Evolutionary conservation across 1,139 yeast genomes (phyloP), one percentile per base, ranked within the genome.

Genomic region (Kluyveromyces sp.): DNA sequence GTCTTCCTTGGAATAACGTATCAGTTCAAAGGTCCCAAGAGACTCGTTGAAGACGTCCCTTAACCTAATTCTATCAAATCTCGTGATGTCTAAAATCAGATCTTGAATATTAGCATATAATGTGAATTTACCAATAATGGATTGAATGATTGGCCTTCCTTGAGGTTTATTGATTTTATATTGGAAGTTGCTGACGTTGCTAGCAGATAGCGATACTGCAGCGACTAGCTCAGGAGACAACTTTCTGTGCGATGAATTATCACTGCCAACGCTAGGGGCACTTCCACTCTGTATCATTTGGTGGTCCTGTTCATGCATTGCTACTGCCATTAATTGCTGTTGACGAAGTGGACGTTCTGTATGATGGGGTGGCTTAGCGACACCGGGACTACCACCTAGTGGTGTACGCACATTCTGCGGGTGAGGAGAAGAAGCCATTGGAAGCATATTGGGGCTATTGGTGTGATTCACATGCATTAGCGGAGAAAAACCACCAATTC

Each of bases 141-240:
- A 40, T 31, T 45, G 48, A 4, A 42, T 45, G 30, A 45, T 45
- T 5, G 48, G 48, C 27, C 48, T 37, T 28, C 48, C 48, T 34
- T 45, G 48, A 2, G 48, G 45, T 15, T 41, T 41, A n/a, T 41
- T 41, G 38, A 41, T 41, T 34, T 41, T 41, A 21, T 41, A 41
- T n/a, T 33, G 43, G 15, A 41, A 5, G 29, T 15, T 34, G 30
- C 15, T 27, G 27, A n/a, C 39, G 31, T 37, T 27, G 39, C 21
- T 3, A 37, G 30, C 15, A 21, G 31, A 15, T 15, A 15, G 21
- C 21, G 21, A 15, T 15, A 15, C 21, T 27, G 39, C 4, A 21
- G 38, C 5, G 27, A 25, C 28, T 4, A 10, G 27, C 27, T 25
- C 8, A 27, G 38, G 28, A 10, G 38, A 35, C 7, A 10, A 10